These are phyloP conservation scores for Vachellia collinsii DNA, from an alignment of 306 rosid species.

Conservation along the genomic window DNA sequence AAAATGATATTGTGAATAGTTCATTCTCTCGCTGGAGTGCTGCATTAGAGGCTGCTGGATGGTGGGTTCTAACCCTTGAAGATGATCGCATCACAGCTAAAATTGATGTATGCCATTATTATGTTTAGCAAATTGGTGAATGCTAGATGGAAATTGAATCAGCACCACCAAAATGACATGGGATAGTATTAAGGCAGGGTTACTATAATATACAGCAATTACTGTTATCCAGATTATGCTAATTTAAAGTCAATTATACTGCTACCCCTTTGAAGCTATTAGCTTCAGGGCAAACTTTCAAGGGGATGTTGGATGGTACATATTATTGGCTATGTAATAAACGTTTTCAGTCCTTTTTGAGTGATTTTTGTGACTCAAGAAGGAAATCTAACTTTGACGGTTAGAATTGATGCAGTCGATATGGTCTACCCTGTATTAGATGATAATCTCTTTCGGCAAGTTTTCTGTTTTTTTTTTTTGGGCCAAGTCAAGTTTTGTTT, in stretches of 20 bases:
- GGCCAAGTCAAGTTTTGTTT: not conserved
- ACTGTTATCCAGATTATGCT: constrained; percentile 36
- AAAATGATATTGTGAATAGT: constrained; percentile 59
- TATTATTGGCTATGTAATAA: constrained; percentile 39
- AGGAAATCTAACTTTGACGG: not conserved
- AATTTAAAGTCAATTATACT: constrained; percentile 37
- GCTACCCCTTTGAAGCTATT: constrained; percentile 33
- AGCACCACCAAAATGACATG: constrained; percentile 42
- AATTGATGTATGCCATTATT: constrained; percentile 41
- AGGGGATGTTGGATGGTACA: constrained; percentile 25
- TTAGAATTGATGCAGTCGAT: constrained; percentile 18
- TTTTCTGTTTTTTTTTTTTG: too few species aligned
- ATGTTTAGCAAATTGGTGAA: constrained; percentile 43
- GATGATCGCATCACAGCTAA: constrained; percentile 35
- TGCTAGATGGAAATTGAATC: constrained; percentile 29
- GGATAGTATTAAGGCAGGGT: not conserved
- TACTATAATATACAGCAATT: constrained; percentile 24
- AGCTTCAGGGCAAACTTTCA: constrained; percentile 38
- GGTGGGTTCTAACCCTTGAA: constrained; percentile 55
- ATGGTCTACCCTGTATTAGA: constrained; percentile 25
- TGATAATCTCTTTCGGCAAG: not conserved
- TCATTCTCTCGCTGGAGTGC: constrained; percentile 47
- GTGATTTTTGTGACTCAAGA: constrained; percentile 27
- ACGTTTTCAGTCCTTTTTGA: constrained; percentile 21
- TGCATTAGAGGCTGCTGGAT: constrained; percentile 47